Base-by-base conservation (phyloP, 1,139 yeast species). In the Zygosaccharomyces sapae region DNA sequence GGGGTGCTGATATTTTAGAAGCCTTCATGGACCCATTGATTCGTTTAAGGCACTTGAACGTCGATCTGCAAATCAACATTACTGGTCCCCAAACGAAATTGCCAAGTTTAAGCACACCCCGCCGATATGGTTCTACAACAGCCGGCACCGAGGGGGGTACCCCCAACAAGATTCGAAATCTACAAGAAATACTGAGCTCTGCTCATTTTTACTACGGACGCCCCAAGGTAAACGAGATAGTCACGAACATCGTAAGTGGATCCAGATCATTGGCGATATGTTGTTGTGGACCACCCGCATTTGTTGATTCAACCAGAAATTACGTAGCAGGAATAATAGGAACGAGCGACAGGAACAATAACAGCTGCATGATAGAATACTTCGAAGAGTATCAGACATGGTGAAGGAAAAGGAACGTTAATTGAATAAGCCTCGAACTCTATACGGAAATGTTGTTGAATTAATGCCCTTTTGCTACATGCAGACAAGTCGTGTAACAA, bases 281-380 rank as follows among this genome's bases (percentile, higher is more conserved):
- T n/a, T 61, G 76, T 1, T 76, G 81, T 57, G 81, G 79, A 1
- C 80, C 77, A 44, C 77, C 77, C 13, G 60, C 64, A 3, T 70
- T 77, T 73, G 80, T 76, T 22, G 87, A 81, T 63, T 72, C 71
- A 38, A 61, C 76, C 10, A 69, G 79, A 59, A 59, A 59, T 39
- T 48, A 59, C 13, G 70, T 71, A n/a, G 70, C 70, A 12, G 49
- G 60, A 10, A 53, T 63, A 5, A 46, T 55, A 13, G 16, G 45
- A 6, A 37, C 44, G 9, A 36, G 56, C 20, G 47, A 56, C 10
- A 33, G 44, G 9, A 47, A 52, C 12, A 42, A 31, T 31, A 31
- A 18, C 30, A 44, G 10, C 45, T 51, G 9, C 41, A 22, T 45
- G 18, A 54, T 59, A 9, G 55, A 50, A 33, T 60, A 60, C 43